Evolutionary conservation across 2,329 filamentous ascomycete genomes (phyloP).

Genomic region (Epichloe brachyelytri): DNA sequence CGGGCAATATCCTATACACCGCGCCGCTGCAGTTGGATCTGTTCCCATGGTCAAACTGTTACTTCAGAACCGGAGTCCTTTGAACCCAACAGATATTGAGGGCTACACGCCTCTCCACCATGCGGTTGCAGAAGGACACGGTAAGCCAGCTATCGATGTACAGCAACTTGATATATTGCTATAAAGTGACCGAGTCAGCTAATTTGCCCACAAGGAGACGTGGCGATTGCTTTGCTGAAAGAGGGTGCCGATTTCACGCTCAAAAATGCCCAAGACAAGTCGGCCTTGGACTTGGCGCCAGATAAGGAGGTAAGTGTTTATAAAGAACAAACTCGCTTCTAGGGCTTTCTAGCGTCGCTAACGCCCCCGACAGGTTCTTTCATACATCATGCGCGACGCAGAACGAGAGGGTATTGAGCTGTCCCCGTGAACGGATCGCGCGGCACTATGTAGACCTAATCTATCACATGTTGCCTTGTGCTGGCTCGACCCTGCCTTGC

Average conservation of each 20-base stretch:
- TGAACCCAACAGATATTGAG: slow-evolving; percentile 71
- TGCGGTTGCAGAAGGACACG: slow-evolving; percentile 62
- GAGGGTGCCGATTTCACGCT: slow-evolving; percentile 74
- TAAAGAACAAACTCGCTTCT: not conserved
- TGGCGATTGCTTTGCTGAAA: slow-evolving; percentile 70
- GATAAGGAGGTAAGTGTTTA: slow-evolving; percentile 57
- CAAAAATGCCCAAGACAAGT: slow-evolving; percentile 54
- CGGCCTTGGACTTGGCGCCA: slow-evolving; percentile 73
- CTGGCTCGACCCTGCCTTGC: not conserved
- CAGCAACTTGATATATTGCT: no score
- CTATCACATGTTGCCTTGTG: not conserved
- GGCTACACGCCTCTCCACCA: slow-evolving; percentile 89
- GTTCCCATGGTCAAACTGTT: slow-evolving; percentile 76
- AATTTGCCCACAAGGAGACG: slow-evolving; percentile 43
- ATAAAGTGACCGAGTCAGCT: no score
- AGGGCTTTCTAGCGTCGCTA: slow-evolving; percentile 2
- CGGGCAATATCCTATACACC: slow-evolving; percentile 82
- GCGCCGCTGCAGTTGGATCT: slow-evolving; percentile 80
- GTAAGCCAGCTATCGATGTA: slow-evolving; percentile 19
- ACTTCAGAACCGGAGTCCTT: slow-evolving; percentile 61
- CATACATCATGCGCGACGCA: slow-evolving; percentile 64
- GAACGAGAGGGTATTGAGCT: slow-evolving; percentile 73
- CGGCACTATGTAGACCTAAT: not conserved
- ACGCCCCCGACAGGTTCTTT: slow-evolving; percentile 42
- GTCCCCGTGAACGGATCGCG: slow-evolving; percentile 12